These are phyloP conservation scores for Fraxinus albicans DNA, from an alignment of 305 asterid genomes.

Conservation along the genomic window DNA sequence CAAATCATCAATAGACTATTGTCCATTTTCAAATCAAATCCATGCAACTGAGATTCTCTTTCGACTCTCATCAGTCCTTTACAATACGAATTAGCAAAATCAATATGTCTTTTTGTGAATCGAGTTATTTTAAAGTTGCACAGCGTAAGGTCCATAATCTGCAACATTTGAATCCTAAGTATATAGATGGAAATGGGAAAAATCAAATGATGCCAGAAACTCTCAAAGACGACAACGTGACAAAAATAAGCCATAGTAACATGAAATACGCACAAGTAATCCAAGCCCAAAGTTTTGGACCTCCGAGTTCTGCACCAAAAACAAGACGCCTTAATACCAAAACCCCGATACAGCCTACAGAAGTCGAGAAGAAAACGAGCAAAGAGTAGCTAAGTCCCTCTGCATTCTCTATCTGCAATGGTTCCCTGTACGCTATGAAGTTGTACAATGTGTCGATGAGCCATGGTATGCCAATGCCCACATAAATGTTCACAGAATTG, in stretches of 20 bases:
- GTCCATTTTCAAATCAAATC: background rate
- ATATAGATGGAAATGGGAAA: background rate
- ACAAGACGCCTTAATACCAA: conserved; percentile 71
- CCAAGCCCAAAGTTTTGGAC: conserved; percentile 88
- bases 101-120: background rate
- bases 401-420: conserved; percentile 65
- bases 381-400: conserved; percentile 72
- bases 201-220: conserved; percentile 55
- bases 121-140: background rate
- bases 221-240: conserved; percentile 64
- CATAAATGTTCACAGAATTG: conserved; percentile 89
- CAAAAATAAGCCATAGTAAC: conserved; percentile 73
- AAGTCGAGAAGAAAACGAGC: conserved; percentile 82
- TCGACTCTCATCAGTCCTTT: background rate
- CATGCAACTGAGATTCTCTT: background rate
- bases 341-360: conserved; percentile 73
- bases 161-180: background rate
- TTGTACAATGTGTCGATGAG: conserved; percentile 79
- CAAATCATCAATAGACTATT: background rate
- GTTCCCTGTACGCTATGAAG: conserved; percentile 66
- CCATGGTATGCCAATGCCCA: conserved; percentile 93
- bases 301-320: conserved; percentile 87
- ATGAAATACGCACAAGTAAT: conserved; percentile 58
- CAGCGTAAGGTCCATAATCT: background rate
- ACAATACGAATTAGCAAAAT: background rate